Conservation (phyloP, 192 early-diverging fungal genomes). For the Coemansia sp. region DNA sequence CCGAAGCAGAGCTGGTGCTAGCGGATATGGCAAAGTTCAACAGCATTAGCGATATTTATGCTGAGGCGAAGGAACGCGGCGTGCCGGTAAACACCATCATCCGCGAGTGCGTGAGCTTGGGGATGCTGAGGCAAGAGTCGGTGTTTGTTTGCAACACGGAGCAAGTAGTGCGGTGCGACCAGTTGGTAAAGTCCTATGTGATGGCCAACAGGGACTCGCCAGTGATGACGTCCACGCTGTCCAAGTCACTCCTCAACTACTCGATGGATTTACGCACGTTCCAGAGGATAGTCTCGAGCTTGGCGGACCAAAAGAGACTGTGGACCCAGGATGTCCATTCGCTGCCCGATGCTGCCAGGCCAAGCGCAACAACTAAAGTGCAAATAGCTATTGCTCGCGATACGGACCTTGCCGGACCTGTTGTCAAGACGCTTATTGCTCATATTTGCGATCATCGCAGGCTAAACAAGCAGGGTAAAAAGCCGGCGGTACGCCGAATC, state of each 20-base stretch:
- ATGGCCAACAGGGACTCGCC: not conserved
- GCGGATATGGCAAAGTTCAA: conserved; percentile 1
- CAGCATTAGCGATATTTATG: conserved; percentile 15
- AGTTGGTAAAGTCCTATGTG: conserved; percentile 9
- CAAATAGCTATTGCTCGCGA: conserved; percentile 19
- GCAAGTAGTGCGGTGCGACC: not conserved
- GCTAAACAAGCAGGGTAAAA: not conserved
- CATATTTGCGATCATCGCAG: conserved; percentile 20
- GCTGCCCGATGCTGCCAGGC: not conserved
- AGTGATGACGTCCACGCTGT: conserved; percentile 2
- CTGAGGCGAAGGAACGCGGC: conserved; percentile 16
- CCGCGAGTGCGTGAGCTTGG: conserved; percentile 32
- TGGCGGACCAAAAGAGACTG: conserved; percentile 16
- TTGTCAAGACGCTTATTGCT: conserved; percentile 23
- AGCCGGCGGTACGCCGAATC: conserved; percentile 7
- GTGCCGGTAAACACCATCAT: conserved; percentile 11
- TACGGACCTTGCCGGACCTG: conserved; percentile 18
- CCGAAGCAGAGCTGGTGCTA: not conserved
- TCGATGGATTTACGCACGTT: conserved; percentile 37
- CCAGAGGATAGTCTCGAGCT: conserved; percentile 13
- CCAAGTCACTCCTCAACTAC: conserved; percentile 9
- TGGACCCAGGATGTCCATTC: conserved; percentile 3
- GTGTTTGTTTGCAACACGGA: conserved; percentile 2
- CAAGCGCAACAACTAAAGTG: not conserved
- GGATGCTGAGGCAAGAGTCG: conserved; percentile 22